These are phyloP conservation scores for Rhododendron vialii DNA, from an alignment of 148 eudicot species.

Conservation along the genomic window DNA sequence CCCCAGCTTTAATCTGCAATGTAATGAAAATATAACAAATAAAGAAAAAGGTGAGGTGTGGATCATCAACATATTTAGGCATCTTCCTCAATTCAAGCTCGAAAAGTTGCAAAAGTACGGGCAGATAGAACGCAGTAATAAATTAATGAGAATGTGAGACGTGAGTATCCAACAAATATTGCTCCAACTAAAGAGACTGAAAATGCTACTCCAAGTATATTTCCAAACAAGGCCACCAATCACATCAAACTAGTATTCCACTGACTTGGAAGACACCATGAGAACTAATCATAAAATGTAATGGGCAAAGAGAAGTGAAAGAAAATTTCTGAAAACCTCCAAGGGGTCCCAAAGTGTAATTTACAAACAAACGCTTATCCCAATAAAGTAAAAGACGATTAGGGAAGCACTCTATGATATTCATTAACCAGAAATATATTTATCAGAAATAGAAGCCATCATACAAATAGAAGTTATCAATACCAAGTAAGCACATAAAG, in stretches of 20 bases:
- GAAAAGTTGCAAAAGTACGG: background rate
- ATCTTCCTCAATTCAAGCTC: background rate
- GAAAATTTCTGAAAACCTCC: background rate
- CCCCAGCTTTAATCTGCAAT: conserved; percentile 85
- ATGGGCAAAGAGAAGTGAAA: background rate
- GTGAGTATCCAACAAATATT: background rate
- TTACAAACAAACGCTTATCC: background rate
- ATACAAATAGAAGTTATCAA: background rate
- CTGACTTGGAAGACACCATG: background rate
- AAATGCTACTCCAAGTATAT: background rate
- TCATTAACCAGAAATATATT: background rate
- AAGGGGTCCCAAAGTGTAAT: background rate
- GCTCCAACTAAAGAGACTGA: background rate
- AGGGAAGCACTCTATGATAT: background rate
- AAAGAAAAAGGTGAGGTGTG: background rate
- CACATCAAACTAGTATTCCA: background rate
- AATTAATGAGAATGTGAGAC: background rate
- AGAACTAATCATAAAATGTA: background rate
- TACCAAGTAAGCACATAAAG: background rate
- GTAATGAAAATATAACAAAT: background rate
- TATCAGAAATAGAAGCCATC: background rate
- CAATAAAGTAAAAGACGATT: background rate
- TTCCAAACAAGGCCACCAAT: background rate
- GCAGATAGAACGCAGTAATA: background rate
- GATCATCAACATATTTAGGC: background rate